A percentile compares a stretch with the other conserved stretches of the same genome.
These are phyloP conservation scores for Triticum monococcum DNA, from an alignment of 176 grass and related monocot genomes.

Conservation along the genomic window DNA sequence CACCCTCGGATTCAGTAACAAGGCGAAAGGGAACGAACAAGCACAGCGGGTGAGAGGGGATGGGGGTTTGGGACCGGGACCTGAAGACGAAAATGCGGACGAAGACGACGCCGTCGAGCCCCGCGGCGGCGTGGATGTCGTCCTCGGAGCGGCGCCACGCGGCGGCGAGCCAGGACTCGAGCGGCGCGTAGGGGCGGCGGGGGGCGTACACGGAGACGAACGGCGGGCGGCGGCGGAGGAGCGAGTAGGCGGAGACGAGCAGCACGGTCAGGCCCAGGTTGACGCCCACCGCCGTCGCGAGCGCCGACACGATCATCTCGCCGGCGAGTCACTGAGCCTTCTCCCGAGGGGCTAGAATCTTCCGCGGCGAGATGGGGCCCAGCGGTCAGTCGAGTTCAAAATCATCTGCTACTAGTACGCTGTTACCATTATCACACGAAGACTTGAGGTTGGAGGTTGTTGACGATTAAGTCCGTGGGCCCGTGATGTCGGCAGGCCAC, in stretches of 20 bases:
- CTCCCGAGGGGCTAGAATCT: neutral
- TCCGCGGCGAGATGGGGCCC: conserved; percentile 26
- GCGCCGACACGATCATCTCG: conserved; percentile 85
- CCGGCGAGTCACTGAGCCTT: neutral
- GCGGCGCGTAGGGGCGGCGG: conserved; percentile 59
- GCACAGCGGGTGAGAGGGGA: neutral
- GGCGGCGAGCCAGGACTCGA: conserved; percentile 45
- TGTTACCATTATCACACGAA: neutral
- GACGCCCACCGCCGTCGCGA: conserved; percentile 82
- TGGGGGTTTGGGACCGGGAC: neutral
- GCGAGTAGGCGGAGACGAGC: conserved; percentile 60
- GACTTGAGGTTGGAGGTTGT: neutral
- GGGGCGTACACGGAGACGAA: conserved; percentile 67
- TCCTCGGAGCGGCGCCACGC: conserved; percentile 76
- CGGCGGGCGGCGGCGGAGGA: conserved; percentile 60
- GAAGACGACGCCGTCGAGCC: conserved; percentile 87
- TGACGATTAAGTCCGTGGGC: neutral
- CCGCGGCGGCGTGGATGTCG: conserved; percentile 60
- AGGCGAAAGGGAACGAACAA: neutral
- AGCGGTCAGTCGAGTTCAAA: conserved; percentile 1
- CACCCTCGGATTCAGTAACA: neutral
- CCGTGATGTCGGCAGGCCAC: neutral
- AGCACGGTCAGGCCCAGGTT: conserved; percentile 76
- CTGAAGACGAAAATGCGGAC: conserved; percentile 90
- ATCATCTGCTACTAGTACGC: neutral